Percentiles rank a stretch among this genome's conserved stretches.
phyloP scores from a whole-genome alignment of 495 filamentous ascomycete genomes.

The Chaetomium fimeti region DNA sequence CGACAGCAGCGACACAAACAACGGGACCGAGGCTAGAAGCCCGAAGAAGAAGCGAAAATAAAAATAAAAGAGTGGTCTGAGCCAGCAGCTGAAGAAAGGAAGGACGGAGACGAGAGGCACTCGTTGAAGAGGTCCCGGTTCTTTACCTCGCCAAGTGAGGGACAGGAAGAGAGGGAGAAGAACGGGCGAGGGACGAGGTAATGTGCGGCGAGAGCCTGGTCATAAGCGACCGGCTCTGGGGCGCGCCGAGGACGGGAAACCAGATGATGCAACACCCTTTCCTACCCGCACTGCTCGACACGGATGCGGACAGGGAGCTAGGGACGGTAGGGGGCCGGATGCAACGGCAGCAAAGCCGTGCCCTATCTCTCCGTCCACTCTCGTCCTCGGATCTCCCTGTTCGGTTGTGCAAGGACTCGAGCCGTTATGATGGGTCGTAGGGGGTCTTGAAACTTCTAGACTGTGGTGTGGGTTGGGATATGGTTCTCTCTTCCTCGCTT shows the following conservation, averaged over 20 bases:
- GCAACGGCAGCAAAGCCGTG: conserved; percentile 20
- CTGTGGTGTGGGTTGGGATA: neutral
- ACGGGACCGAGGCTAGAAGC: conserved; percentile 13
- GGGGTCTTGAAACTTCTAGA: conserved; percentile 15
- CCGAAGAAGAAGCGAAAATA: conserved; percentile 34
- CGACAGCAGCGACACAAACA: conserved; percentile 17
- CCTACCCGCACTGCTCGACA: conserved; percentile 12
- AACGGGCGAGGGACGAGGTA: conserved; percentile 22
- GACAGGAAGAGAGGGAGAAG: conserved; percentile 24
- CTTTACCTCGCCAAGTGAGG: conserved; percentile 36
- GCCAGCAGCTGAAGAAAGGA: conserved; percentile 56
- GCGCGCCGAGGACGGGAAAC: conserved; percentile 24
- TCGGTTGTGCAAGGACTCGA: neutral
- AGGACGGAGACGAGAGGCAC: conserved; percentile 41
- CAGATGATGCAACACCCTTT: conserved; percentile 19
- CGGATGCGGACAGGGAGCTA: conserved; percentile 12
- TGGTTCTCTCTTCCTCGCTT: too few relatives aligned
- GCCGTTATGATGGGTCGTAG: neutral
- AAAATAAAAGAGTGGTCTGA: conserved; percentile 60
- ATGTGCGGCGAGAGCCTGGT: conserved; percentile 45
- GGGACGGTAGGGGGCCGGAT: conserved; percentile 17
- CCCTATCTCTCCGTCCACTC: neutral
- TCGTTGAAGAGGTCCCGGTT: conserved; percentile 36
- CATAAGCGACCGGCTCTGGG: conserved; percentile 40
- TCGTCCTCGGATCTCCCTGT: conserved; percentile 2